phyloP scores from a whole-genome alignment of 768 basidiomycete genomes.

The Rossbeevera mucosa region DNA sequence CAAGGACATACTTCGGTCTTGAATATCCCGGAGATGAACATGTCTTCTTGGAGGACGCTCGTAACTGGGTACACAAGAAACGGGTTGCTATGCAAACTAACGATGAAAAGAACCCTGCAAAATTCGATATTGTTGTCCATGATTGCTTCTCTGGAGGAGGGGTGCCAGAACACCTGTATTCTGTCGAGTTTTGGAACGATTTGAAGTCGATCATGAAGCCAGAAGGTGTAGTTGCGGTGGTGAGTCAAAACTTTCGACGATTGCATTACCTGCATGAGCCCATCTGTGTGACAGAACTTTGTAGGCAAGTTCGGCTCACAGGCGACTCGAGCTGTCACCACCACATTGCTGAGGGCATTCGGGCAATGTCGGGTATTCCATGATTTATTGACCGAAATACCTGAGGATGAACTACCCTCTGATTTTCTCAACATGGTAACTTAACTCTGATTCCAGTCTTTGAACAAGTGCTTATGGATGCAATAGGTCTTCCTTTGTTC shows the following conservation, averaged over 20 bases:
- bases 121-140: constrained; percentile 74
- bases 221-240: constrained; percentile 78
- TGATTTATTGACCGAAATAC: constrained; percentile 49
- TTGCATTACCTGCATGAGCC: neutral
- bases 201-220: constrained; percentile 58
- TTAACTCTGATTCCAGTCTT: constrained; percentile 15
- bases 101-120: neutral
- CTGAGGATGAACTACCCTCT: constrained; percentile 43
- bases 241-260: constrained; percentile 36
- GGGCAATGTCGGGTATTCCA: constrained; percentile 79
- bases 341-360: constrained; percentile 70
- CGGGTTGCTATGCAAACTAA: constrained; percentile 30
- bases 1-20: constrained; percentile 76
- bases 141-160: constrained; percentile 94
- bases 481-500: constrained; percentile 82
- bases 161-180: constrained; percentile 84
- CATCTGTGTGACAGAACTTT: constrained; percentile 57
- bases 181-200: constrained; percentile 76
- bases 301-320: constrained; percentile 65
- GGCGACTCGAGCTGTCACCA: constrained; percentile 59
- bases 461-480: constrained; percentile 5
- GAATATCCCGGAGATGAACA: constrained; percentile 53
- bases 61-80: constrained; percentile 53
- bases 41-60: constrained; percentile 76
- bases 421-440: constrained; percentile 72